Evolutionary conservation across 331 rosid genomes (phyloP).

Genomic region (Quercus tomentella): DNA sequence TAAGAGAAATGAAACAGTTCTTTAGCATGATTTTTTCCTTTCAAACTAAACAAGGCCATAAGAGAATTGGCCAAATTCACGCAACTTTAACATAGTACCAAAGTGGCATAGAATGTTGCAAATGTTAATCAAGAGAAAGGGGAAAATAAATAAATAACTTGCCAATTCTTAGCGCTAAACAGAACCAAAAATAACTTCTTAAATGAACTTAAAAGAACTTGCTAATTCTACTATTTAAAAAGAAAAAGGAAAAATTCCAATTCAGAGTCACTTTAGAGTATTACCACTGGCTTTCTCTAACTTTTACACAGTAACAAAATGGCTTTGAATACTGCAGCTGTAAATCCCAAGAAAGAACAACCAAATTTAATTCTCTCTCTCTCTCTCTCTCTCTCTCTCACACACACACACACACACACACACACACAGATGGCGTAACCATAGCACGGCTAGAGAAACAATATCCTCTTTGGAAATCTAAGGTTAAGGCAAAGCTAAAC

Average conservation of each 20-base stretch:
- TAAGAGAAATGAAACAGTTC: not conserved
- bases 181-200: no score
- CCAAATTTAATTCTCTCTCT: not conserved
- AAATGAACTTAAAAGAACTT: not conserved
- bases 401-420: no score
- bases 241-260: no score
- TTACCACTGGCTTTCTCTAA: not conserved
- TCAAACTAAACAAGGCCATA: not conserved
- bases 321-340: not conserved
- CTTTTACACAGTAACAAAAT: not conserved
- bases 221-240: no score
- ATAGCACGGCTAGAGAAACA: no score
- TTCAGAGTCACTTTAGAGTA: no score
- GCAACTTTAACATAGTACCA: not conserved
- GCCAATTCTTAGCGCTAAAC: no score
- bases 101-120: not conserved
- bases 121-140: not conserved
- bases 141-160: no score
- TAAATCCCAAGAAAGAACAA: not conserved
- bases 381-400: not conserved
- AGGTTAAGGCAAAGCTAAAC: no score
- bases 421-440: no score
- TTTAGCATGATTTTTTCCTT: not conserved
- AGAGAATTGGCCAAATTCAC: not conserved
- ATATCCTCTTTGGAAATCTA: no score